Conservation (phyloP, 169 alveolate genomes). For the Plasmodium sp. region DNA sequence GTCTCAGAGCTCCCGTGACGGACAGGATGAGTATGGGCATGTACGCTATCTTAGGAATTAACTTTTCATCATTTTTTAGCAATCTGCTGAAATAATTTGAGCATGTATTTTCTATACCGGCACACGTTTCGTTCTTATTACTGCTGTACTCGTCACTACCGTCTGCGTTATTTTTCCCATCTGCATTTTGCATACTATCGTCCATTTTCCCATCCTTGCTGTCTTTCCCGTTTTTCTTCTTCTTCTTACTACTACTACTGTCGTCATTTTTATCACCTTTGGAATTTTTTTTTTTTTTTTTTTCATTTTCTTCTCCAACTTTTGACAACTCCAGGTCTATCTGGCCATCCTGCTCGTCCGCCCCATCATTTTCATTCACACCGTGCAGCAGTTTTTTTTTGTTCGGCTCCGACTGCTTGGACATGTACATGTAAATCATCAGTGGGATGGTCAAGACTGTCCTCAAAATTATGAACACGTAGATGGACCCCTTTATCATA, state of each 20-base stretch:
- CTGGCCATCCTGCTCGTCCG: not conserved
- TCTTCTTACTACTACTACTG: not conserved
- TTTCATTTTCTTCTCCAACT: not conserved
- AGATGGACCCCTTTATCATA: conserved; percentile 54
- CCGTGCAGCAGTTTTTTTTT: conserved; percentile 42
- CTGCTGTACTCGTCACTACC: not conserved
- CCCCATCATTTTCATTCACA: not conserved
- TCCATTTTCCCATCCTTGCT: not conserved
- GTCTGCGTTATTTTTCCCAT: not conserved
- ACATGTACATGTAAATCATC: conserved; percentile 25
- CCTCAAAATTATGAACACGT: conserved; percentile 46
- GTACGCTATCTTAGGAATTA: conserved; percentile 45
- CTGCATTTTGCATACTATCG: not conserved
- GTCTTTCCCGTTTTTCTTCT: not conserved
- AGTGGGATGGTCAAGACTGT: conserved; percentile 36
- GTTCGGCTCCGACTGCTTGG: conserved; percentile 34
- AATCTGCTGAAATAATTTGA: conserved; percentile 11
- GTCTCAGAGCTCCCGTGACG: conserved; percentile 78
- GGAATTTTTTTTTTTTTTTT: not conserved
- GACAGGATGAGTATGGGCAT: conserved; percentile 61
- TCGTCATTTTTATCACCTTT: not conserved
- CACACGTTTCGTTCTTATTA: not conserved
- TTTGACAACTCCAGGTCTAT: not conserved
- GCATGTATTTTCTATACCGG: conserved; percentile 2
- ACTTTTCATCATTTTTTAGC: conserved; percentile 22